Percentiles rank a stretch among this genome's conserved stretches.
Evolutionary conservation across 768 basidiomycete genomes (phyloP).

Genomic region (Phanerodontia chrysosporium): DNA sequence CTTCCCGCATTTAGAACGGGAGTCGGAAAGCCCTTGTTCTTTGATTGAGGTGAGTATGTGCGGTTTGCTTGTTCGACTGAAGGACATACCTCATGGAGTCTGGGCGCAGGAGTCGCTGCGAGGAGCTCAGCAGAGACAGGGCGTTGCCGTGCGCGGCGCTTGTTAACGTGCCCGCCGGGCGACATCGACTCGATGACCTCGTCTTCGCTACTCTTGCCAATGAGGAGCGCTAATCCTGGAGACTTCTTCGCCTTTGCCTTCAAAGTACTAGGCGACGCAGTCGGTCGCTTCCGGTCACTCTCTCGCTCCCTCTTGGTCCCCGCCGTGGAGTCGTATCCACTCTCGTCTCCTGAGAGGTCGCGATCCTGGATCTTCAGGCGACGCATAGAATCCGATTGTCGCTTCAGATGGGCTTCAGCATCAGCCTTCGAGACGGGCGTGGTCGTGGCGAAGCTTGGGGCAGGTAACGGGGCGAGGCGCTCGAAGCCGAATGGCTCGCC

Average conservation of each 20-base stretch:
- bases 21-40: slow-evolving; percentile 10
- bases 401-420: slow-evolving; percentile 41
- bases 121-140: slow-evolving; percentile 63
- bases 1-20: slow-evolving; percentile 25
- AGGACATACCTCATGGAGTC: slow-evolving; percentile 1
- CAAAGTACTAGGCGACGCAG: slow-evolving; percentile 14
- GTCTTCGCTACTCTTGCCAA: slow-evolving; percentile 19
- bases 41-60: neutral
- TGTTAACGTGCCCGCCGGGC: slow-evolving; percentile 71
- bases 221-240: slow-evolving; percentile 17
- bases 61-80: neutral
- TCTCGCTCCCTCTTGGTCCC: slow-evolving; percentile 43
- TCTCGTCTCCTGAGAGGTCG: slow-evolving; percentile 42
- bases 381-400: slow-evolving; percentile 63
- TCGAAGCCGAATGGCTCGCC: slow-evolving; percentile 33
- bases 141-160: slow-evolving; percentile 69
- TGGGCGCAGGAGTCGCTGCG: slow-evolving; percentile 15
- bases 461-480: slow-evolving; percentile 44
- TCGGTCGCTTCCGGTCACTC: slow-evolving; percentile 7
- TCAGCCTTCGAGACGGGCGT: slow-evolving; percentile 55
- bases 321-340: slow-evolving; percentile 49
- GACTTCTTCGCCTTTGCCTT: slow-evolving; percentile 18
- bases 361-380: slow-evolving; percentile 57
- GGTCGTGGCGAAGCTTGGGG: slow-evolving; percentile 43
- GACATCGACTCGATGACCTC: slow-evolving; percentile 43